Evolutionary conservation across 108 stramenopile species (phyloP), one percentile per base, ranked within the genome.

Genomic region (Cylindrotheca closterium): DNA sequence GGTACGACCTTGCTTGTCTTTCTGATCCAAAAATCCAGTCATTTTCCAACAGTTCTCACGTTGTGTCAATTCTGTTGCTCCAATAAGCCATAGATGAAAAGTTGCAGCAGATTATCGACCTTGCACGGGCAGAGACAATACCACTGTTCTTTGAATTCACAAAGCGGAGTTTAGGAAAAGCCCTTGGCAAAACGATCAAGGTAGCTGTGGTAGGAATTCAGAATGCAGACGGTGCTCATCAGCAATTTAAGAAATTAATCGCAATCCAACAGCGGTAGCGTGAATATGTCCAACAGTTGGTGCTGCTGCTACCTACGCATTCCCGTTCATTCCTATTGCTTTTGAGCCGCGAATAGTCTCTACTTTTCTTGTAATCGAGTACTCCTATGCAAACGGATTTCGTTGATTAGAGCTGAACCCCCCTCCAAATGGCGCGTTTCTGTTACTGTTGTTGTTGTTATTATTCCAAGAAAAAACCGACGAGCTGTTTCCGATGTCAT

Each of bases 201-300:
- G 78, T 96, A 18, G 80, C 89, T 18, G 92, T 88, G 10, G 86
- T 98, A 2, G 97, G 94, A 1, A 75, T 98, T 1, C 93, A 96
- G 73, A 92, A 82, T 65, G 83, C 91, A 5, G 95, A 96, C 31
- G 97, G 97, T 24, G 97, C 95, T n/a, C 55, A 94, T 54, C 92
- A 96, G 50, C 80, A 84, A 26, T 91, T 87, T 46, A 96, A 96
- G 56, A 79, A 93, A 71, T 15, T 42, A 42, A n/a, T n/a, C n/a
- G n/a, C n/a, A n/a, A n/a, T n/a, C n/a, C n/a, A n/a, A n/a, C n/a
- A n/a, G n/a, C n/a, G n/a, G n/a, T n/a, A n/a, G n/a, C n/a, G n/a
- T n/a, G n/a, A n/a, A n/a, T n/a, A n/a, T n/a, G n/a, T n/a, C n/a
- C n/a, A n/a, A n/a, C n/a, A n/a, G n/a, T n/a, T n/a, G n/a, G n/a